A percentile compares a stretch with the other conserved stretches of the same genome.
Conservation (phyloP, 257 asterid genomes). For the Coffea eugenioides region DNA sequence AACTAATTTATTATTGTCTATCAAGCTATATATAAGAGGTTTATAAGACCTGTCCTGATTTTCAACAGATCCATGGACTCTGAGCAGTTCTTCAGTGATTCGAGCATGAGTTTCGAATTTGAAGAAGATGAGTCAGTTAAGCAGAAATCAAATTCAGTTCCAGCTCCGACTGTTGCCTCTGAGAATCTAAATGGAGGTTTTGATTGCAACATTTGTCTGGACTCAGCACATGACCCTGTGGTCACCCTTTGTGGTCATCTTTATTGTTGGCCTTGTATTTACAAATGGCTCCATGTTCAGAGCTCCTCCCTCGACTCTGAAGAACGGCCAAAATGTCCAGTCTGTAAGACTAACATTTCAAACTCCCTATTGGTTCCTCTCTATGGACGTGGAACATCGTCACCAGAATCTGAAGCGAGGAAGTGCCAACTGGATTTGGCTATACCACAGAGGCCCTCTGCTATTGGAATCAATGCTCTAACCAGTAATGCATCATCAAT, state of each 20-base stretch:
- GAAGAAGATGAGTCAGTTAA: conserved; percentile 42
- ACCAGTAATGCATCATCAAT: conserved; percentile 31
- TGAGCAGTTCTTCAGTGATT: conserved; percentile 41
- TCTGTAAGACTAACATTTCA: conserved; percentile 72
- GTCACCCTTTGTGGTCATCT: conserved; percentile 91
- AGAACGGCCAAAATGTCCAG: conserved; percentile 70
- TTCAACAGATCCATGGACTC: conserved; percentile 61
- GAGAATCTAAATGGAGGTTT: conserved; percentile 58
- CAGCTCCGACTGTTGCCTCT: conserved; percentile 30
- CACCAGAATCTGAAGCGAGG: conserved; percentile 50
- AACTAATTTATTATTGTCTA: not conserved
- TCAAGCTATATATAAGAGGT: not conserved
- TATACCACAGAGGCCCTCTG: conserved; percentile 73
- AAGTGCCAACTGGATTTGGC: conserved; percentile 39
- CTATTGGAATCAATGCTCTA: conserved; percentile 33
- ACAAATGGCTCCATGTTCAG: conserved; percentile 75
- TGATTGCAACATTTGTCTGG: conserved; percentile 87
- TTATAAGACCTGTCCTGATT: not conserved
- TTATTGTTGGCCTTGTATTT: conserved; percentile 94
- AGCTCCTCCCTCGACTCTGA: conserved; percentile 50
- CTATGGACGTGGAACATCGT: conserved; percentile 65
- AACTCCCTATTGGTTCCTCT: conserved; percentile 72
- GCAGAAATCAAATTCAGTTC: conserved; percentile 38
- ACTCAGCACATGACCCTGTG: conserved; percentile 75
- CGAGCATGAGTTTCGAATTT: conserved; percentile 34